phyloP scores from a whole-genome alignment of 495 filamentous ascomycete species.

The Hypoxylon cercidicola region DNA sequence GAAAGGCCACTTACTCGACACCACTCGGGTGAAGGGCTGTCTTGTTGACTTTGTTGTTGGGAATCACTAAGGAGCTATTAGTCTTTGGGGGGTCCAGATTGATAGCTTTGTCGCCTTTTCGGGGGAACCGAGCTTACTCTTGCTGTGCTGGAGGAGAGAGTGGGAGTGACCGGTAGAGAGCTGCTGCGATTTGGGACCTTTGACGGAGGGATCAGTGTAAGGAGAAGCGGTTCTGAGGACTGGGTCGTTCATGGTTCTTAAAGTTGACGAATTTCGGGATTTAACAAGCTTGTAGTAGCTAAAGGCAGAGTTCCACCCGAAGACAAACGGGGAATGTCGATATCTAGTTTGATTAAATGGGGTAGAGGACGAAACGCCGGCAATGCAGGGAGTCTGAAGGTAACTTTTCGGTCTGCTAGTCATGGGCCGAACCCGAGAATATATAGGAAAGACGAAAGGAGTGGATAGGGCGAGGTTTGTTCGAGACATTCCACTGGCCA shows the following conservation, averaged over 20 bases:
- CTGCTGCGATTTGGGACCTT: constrained; percentile 58
- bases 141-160: constrained; percentile 45
- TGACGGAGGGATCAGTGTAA: constrained; percentile 59
- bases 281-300: constrained; percentile 24
- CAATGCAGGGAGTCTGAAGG: constrained; percentile 38
- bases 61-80: constrained; percentile 68
- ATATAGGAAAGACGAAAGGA: constrained; percentile 45
- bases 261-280: constrained; percentile 38
- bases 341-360: constrained; percentile 48
- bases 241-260: constrained; percentile 64
- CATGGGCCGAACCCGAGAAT: constrained; percentile 49
- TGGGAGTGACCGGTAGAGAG: constrained; percentile 46
- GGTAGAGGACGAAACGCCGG: constrained; percentile 44
- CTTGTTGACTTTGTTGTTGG: constrained; percentile 79
- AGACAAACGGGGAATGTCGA: constrained; percentile 40
- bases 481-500: constrained; percentile 51
- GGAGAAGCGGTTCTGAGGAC: constrained; percentile 60
- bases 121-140: constrained; percentile 49
- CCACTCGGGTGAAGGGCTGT: constrained; percentile 88
- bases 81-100: constrained; percentile 37
- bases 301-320: constrained; percentile 42
- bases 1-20: constrained; percentile 76
- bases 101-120: constrained; percentile 50
- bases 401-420: constrained; percentile 44
- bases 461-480: constrained; percentile 48